Percentiles rank a stretch among this genome's conserved stretches.
Conservation (phyloP, 2,329 filamentous ascomycete species). For the Fusarium abutilonis region DNA sequence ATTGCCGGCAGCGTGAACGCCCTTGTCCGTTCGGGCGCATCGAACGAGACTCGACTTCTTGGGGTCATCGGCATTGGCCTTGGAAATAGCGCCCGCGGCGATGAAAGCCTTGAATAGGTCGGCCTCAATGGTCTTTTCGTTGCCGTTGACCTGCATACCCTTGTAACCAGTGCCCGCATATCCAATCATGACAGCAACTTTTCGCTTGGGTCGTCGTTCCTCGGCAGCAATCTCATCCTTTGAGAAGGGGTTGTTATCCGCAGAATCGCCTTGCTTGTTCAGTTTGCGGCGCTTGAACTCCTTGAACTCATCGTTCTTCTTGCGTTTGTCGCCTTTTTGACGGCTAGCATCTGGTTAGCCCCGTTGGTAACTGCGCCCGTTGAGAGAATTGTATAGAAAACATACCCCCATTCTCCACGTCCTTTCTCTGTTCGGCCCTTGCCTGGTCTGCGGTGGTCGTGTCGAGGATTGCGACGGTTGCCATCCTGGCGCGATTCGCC, state of each 20-base stretch:
- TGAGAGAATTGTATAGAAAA: constrained; percentile 1
- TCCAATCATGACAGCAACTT: constrained; percentile 94
- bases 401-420: constrained; percentile 47
- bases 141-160: constrained; percentile 89
- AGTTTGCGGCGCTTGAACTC: constrained; percentile 56
- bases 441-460: constrained; percentile 45
- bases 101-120: constrained; percentile 95
- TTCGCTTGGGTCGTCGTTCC: constrained; percentile 88
- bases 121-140: constrained; percentile 93
- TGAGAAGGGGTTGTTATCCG: constrained; percentile 60
- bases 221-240: constrained; percentile 90
- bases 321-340: constrained; percentile 52
- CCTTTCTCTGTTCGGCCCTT: constrained; percentile 47
- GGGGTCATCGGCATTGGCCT: constrained; percentile 94
- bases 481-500: constrained; percentile 37
- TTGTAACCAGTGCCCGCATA: constrained; percentile 97
- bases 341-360: constrained; percentile 52
- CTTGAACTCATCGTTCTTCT: constrained; percentile 53
- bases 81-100: constrained; percentile 90
- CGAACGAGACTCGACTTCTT: constrained; percentile 95
- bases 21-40: constrained; percentile 96
- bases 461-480: constrained; percentile 45
- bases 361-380: constrained; percentile 42
- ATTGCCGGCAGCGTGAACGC: constrained; percentile 94
- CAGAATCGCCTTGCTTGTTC: constrained; percentile 50